A percentile compares a stretch with the other conserved stretches of the same genome.
phyloP scores from a whole-genome alignment of 208 protist genomes.

The Acanthamoeba sp. region DNA sequence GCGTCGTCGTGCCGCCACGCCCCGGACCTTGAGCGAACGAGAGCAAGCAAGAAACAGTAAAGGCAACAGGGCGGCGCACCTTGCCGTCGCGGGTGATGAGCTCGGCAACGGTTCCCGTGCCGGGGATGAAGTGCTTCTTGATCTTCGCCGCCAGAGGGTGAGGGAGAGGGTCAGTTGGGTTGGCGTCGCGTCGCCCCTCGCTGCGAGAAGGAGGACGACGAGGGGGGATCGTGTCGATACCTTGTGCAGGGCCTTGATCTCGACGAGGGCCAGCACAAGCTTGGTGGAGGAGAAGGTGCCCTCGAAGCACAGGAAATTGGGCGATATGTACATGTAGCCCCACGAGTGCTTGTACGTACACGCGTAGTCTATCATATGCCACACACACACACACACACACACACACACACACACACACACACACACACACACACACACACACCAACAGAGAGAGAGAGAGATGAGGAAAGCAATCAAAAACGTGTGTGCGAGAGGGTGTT shows the following conservation, averaged over 20 bases:
- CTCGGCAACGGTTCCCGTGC: background rate
- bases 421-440: background rate
- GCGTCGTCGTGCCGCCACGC: too few relatives aligned
- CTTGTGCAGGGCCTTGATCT: conserved; percentile 27
- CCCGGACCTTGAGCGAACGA: too few relatives aligned
- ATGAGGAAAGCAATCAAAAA: too few relatives aligned
- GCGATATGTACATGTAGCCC: conserved; percentile 13
- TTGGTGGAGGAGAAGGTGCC: background rate
- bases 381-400: too few relatives aligned
- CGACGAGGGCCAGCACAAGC: background rate
- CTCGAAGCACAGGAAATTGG: conserved; percentile 21
- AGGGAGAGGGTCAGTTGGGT: too few relatives aligned
- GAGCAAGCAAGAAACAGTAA: too few relatives aligned
- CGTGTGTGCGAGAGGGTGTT: too few relatives aligned
- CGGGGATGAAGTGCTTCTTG: conserved; percentile 11
- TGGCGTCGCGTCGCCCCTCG: too few relatives aligned
- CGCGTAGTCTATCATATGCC: background rate
- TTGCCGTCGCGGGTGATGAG: background rate
- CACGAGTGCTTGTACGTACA: conserved; percentile 2
- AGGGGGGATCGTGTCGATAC: background rate
- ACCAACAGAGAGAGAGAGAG: background rate
- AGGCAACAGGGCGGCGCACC: background rate
- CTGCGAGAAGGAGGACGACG: background rate
- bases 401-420: background rate
- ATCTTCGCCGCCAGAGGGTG: background rate